Base-by-base conservation (phyloP, 2,329 filamentous ascomycete genomes). In the Colletotrichum chlorophyti region DNA sequence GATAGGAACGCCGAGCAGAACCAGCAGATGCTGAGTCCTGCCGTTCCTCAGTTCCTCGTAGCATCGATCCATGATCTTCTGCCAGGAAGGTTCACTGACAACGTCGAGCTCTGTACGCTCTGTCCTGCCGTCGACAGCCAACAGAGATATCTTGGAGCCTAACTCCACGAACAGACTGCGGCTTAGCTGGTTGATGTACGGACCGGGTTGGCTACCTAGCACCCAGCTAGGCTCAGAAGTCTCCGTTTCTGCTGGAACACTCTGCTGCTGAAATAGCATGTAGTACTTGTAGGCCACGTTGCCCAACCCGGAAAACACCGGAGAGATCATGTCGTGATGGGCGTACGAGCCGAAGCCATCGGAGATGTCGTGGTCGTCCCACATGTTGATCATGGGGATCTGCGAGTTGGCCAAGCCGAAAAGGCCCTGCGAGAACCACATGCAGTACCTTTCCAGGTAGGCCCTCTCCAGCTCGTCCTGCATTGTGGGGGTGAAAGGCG, bases 321-420 rank as follows among this genome's bases (percentile, higher is more conserved):
- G 90, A 3, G 91, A 91, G 64, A 84, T 86, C 92, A 97, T 98
- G 68, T 97, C 95, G 64, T 91, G 86, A 65, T 97, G 85, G 4
- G 93, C 88, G 71, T 98, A 99, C 0, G 93, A 97, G 6, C 95
- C 95, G 70, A 89, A 99, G 1, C 96, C 95, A 73, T 93, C 90
- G 63, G 93, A 93, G 65, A 93, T 90, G 65, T 95, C 91, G 70
- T 98, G 95, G 66, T 98, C 95, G 72, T 98, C 94, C 81, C 91
- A 97, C 72, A 99, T 93, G 71, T 99, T 99, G 67, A 99, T 86
- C 93, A 97, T 98, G 8, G 95, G 93, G 41, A 99, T 98, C 71
- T 98, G 94, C 2, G 91, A 90, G 66, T 89, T 93, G 5, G 94
- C 95, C 69, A 99, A 84, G n/a, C 90, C 87, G 68, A 97, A 99